These are phyloP conservation scores for Yamadazyma sp. DNA, from an alignment of 805 yeast species.

Conservation along the genomic window DNA sequence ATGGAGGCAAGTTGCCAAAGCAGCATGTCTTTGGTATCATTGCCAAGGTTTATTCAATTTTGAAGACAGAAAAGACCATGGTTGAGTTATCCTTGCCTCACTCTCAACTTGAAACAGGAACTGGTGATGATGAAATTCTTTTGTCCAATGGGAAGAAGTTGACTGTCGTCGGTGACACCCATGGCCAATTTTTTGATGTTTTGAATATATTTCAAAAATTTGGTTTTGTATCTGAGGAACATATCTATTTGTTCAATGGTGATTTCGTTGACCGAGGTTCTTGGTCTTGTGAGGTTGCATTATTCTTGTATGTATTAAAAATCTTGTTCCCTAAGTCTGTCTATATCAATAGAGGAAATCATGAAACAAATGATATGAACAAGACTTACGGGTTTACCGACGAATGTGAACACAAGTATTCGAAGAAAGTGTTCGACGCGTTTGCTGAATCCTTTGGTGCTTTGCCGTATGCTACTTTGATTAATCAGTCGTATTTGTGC, in stretches of 20 bases:
- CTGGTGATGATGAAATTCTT: constrained; percentile 20
- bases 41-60: constrained; percentile 63
- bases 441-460: constrained; percentile 84
- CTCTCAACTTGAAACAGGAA: constrained; percentile 19
- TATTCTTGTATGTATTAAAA: constrained; percentile 74
- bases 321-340: constrained; percentile 68
- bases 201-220: constrained; percentile 72
- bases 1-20: constrained; percentile 74
- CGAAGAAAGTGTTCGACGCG: constrained; percentile 73
- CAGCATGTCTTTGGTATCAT: constrained; percentile 81
- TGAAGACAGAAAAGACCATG: constrained; percentile 67
- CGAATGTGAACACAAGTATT: constrained; percentile 89
- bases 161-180: constrained; percentile 96
- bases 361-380: constrained; percentile 96
- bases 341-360: constrained; percentile 90
- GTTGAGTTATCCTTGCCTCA: constrained; percentile 60
- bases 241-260: constrained; percentile 87
- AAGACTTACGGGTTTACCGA: constrained; percentile 95
- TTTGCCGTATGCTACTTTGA: constrained; percentile 80
- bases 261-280: constrained; percentile 98
- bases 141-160: constrained; percentile 44
- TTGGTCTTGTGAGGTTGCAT: constrained; percentile 96
- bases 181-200: constrained; percentile 93
- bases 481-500: constrained; percentile 76
- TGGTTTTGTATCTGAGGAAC: constrained; percentile 67